Evolutionary conservation across 768 basidiomycete genomes (phyloP).

Genomic region (Lactarius sp.): DNA sequence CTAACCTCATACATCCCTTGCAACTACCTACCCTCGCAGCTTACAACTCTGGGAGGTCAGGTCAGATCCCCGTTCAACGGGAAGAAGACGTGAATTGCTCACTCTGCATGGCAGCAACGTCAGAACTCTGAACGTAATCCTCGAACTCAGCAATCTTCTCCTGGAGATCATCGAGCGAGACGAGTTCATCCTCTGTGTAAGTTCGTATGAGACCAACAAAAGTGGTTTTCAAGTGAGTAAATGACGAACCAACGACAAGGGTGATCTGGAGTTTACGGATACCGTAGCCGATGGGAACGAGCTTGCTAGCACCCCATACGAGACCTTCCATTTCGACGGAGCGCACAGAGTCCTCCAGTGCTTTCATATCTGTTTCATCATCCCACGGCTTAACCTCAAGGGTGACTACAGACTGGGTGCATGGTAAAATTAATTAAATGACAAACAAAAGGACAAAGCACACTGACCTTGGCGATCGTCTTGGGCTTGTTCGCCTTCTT

Average conservation of each 20-base stretch:
- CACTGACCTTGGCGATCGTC: constrained; percentile 74
- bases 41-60: constrained; percentile 43
- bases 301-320: constrained; percentile 91
- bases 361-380: constrained; percentile 96
- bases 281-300: constrained; percentile 89
- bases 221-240: constrained; percentile 4
- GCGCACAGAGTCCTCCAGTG: constrained; percentile 77
- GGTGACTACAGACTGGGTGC: constrained; percentile 85
- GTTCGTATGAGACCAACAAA: constrained; percentile 39
- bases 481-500: constrained; percentile 93
- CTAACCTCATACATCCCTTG: neutral
- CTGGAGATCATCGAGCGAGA: constrained; percentile 90
- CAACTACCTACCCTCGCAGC: neutral
- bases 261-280: constrained; percentile 88
- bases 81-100: constrained; percentile 24
- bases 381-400: constrained; percentile 99
- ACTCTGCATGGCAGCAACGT: constrained; percentile 95
- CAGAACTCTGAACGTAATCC: constrained; percentile 86
- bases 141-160: constrained; percentile 84
- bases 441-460: neutral
- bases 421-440: constrained; percentile 14
- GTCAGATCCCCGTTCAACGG: neutral
- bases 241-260: constrained; percentile 43
- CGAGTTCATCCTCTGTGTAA: constrained; percentile 83
- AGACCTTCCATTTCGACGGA: constrained; percentile 87